A percentile compares a stretch with the other conserved stretches of the same genome.
These are phyloP conservation scores for Penicillium nucicola DNA, from an alignment of 495 filamentous ascomycete species.

Conservation along the genomic window DNA sequence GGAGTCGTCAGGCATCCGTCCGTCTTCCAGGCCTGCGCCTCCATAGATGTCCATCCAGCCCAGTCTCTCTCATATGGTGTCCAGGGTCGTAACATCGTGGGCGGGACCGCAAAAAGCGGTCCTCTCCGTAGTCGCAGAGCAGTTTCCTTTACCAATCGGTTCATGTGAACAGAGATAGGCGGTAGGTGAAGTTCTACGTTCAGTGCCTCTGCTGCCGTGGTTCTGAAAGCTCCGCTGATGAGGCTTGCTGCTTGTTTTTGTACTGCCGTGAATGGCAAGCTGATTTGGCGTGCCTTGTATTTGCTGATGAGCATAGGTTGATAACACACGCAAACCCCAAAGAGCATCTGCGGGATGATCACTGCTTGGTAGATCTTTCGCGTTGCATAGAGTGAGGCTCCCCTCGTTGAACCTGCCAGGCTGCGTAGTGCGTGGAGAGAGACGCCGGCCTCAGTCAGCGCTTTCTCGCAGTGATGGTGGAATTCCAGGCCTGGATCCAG, in stretches of 20 bases:
- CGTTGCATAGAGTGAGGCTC: background rate
- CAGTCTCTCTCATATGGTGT: too few species aligned
- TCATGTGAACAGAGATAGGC: too few species aligned
- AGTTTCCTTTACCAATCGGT: too few species aligned
- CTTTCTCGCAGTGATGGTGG: constrained; percentile 1
- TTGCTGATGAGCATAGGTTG: background rate
- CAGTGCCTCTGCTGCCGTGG: too few species aligned
- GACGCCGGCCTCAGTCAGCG: background rate
- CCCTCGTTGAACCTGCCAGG: constrained; percentile 7
- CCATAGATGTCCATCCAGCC: too few species aligned
- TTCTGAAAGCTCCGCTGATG: constrained; percentile 6
- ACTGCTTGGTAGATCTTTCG: constrained; percentile 4
- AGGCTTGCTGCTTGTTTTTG: constrained; percentile 1
- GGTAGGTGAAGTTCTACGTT: too few species aligned
- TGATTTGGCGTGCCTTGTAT: background rate
- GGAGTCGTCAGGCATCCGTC: too few species aligned
- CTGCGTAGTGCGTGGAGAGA: background rate
- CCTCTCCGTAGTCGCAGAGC: too few species aligned
- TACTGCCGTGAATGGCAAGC: background rate
- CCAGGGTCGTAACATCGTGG: too few species aligned
- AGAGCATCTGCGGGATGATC: constrained; percentile 10
- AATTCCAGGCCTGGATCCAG: constrained; percentile 3
- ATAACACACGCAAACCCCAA: background rate
- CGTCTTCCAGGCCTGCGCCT: too few species aligned
- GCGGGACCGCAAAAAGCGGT: too few species aligned